Conservation (phyloP, 345 rosid species). For the Atalantia buxifolia region DNA sequence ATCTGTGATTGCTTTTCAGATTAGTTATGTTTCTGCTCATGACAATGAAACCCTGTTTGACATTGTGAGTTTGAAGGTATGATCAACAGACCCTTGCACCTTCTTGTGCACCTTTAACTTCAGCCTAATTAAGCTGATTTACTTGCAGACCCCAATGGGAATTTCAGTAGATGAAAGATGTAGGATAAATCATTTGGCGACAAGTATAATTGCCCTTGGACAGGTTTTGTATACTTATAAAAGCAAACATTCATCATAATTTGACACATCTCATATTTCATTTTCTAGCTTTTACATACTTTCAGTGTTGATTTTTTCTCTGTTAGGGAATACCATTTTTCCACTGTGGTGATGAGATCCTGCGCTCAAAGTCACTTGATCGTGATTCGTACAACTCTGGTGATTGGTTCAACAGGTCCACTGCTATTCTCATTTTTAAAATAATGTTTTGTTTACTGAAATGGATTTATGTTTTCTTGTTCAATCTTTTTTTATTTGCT, state of each 20-base stretch:
- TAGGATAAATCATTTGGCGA: constrained; percentile 84
- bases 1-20: constrained; percentile 35
- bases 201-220: constrained; percentile 70
- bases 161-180: constrained; percentile 81
- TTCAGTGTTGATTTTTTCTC: not conserved
- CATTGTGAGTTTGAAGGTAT: constrained; percentile 81
- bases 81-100: constrained; percentile 3
- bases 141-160: constrained; percentile 63
- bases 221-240: constrained; percentile 47
- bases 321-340: constrained; percentile 90
- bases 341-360: constrained; percentile 90
- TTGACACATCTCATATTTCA: not conserved
- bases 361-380: constrained; percentile 95
- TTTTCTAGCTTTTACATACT: not conserved
- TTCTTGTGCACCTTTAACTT: constrained; percentile 3
- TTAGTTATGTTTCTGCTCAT: constrained; percentile 95
- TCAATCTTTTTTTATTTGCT: not conserved
- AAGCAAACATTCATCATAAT: not conserved
- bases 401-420: constrained; percentile 95
- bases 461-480: not conserved
- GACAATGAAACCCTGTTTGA: constrained; percentile 97
- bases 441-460: not conserved
- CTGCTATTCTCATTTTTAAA: constrained; percentile 9
- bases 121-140: constrained; percentile 19
- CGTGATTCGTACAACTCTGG: constrained; percentile 98